phyloP scores from a whole-genome alignment of 129 eudicot species.

The Kitagawia praeruptora region DNA sequence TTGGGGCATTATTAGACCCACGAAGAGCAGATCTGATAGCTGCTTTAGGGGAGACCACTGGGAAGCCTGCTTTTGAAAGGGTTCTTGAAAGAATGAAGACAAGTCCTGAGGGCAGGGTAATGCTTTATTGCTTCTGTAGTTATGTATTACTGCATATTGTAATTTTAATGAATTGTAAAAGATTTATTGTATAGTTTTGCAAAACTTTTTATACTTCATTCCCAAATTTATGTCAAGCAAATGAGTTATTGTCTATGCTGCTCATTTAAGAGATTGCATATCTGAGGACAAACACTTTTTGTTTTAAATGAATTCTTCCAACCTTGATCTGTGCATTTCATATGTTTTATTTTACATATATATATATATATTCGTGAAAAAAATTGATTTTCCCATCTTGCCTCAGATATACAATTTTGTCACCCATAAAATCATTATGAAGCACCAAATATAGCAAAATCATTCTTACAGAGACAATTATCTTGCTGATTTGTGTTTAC shows the following conservation, averaged over 20 bases:
- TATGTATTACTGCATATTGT: background rate
- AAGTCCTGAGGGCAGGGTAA: slow-evolving; percentile 77
- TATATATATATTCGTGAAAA: background rate
- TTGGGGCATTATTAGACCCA: slow-evolving; percentile 84
- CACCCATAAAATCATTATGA: background rate
- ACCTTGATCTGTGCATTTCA: background rate
- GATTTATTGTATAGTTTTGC: background rate
- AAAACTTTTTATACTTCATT: background rate
- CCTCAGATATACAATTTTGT: background rate
- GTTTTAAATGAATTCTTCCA: background rate
- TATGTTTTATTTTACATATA: background rate
- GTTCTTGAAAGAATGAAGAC: slow-evolving; percentile 83
- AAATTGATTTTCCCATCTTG: background rate
- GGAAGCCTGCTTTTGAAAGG: slow-evolving; percentile 76
- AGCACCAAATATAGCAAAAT: background rate
- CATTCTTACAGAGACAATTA: slow-evolving; percentile 19
- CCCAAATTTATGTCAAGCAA: background rate
- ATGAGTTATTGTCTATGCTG: background rate
- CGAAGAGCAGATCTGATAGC: slow-evolving; percentile 91
- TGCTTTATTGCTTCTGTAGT: slow-evolving; percentile 7
- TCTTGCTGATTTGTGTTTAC: background rate
- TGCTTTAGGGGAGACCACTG: slow-evolving; percentile 92
- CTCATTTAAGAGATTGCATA: background rate
- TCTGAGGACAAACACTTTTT: background rate
- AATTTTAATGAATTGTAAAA: background rate